Evolutionary conservation across 2,329 filamentous ascomycete genomes (phyloP).

Genomic region (Shiraia sp.): DNA sequence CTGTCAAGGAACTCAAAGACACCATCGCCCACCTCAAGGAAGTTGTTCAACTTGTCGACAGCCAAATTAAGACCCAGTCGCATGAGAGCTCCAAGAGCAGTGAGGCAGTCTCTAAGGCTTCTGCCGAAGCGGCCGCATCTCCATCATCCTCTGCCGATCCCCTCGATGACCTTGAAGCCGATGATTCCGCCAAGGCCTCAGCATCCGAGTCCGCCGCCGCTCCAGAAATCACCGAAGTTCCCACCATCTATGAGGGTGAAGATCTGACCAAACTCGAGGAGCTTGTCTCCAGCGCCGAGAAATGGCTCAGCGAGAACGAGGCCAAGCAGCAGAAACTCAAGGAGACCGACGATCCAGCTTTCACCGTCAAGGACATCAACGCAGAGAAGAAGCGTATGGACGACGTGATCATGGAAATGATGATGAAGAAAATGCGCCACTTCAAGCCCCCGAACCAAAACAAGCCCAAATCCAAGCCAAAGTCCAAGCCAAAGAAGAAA

Average conservation of each 20-base stretch:
- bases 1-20: slow-evolving; percentile 68
- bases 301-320: slow-evolving; percentile 72
- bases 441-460: slow-evolving; percentile 47
- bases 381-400: slow-evolving; percentile 72
- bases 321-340: slow-evolving; percentile 61
- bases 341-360: slow-evolving; percentile 72
- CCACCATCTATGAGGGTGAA: slow-evolving; percentile 68
- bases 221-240: slow-evolving; percentile 32
- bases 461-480: slow-evolving; percentile 39
- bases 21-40: slow-evolving; percentile 71
- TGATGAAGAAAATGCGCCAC: slow-evolving; percentile 60
- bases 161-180: slow-evolving; percentile 80
- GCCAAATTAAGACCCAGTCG: slow-evolving; percentile 72
- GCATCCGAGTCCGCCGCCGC: slow-evolving; percentile 37
- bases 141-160: slow-evolving; percentile 51
- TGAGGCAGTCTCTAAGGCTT: slow-evolving; percentile 46
- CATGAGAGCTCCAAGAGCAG: slow-evolving; percentile 51
- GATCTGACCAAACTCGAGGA: slow-evolving; percentile 71
- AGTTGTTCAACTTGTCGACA: slow-evolving; percentile 71
- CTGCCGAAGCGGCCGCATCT: slow-evolving; percentile 48
- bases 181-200: slow-evolving; percentile 53
- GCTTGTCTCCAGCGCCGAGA: slow-evolving; percentile 63
- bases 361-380: slow-evolving; percentile 69
- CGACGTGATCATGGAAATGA: slow-evolving; percentile 69
- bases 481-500: slow-evolving; percentile 41